These are phyloP conservation scores for Ramalina peruviana DNA, from an alignment of 495 filamentous ascomycete species.

Conservation along the genomic window DNA sequence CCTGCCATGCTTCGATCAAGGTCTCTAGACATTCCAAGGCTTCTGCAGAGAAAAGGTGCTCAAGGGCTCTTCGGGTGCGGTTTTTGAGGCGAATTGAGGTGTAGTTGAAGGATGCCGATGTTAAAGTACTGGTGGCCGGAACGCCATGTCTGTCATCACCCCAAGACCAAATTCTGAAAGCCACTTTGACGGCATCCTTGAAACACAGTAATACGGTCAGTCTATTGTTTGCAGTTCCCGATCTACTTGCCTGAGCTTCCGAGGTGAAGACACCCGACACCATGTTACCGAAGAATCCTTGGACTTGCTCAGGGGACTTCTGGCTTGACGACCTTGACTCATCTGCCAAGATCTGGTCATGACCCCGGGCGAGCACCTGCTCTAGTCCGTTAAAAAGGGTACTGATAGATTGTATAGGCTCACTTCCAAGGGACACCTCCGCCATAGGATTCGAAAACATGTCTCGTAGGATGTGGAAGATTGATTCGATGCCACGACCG, in stretches of 20 bases:
- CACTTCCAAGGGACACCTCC: slow-evolving; percentile 31
- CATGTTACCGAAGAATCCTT: slow-evolving; percentile 95
- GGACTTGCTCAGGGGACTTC: slow-evolving; percentile 72
- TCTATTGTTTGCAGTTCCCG: slow-evolving; percentile 76
- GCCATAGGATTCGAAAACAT: slow-evolving; percentile 36
- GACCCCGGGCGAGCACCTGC: slow-evolving; percentile 72
- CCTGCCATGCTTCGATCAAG: slow-evolving; percentile 65
- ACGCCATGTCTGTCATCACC: slow-evolving; percentile 47
- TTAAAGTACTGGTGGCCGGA: slow-evolving; percentile 39
- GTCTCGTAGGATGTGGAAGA: slow-evolving; percentile 48
- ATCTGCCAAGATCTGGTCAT: slow-evolving; percentile 67
- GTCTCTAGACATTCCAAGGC: slow-evolving; percentile 92
- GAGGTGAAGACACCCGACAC: slow-evolving; percentile 81
- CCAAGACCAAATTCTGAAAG: slow-evolving; percentile 94
- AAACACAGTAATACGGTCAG: slow-evolving; percentile 92
- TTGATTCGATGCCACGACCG: slow-evolving; percentile 55
- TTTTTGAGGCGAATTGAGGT: slow-evolving; percentile 82
- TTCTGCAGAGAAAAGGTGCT: slow-evolving; percentile 87
- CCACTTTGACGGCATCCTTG: slow-evolving; percentile 84
- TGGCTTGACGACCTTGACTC: slow-evolving; percentile 50
- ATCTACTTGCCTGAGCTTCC: slow-evolving; percentile 59
- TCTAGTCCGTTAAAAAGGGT: slow-evolving; percentile 79
- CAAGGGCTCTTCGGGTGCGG: slow-evolving; percentile 69
- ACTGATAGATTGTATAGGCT: slow-evolving; percentile 46
- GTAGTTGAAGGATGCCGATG: slow-evolving; percentile 72